A percentile compares a stretch with the other conserved stretches of the same genome.
Conservation (phyloP, 192 early-diverging fungal species). For the Umbelopsis sp. region DNA sequence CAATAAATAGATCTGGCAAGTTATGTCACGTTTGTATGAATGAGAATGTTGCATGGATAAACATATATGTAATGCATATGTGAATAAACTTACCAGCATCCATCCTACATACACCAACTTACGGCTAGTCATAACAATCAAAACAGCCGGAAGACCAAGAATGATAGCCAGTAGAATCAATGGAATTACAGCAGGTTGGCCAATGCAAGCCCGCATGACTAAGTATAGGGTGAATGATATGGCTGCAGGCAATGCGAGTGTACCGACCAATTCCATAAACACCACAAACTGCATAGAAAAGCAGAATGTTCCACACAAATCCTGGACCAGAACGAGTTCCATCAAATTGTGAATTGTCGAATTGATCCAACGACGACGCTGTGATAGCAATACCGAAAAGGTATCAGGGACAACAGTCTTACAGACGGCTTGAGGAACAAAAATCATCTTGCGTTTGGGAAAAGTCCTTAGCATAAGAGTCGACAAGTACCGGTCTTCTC, state of each 20-base stretch:
- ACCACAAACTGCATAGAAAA: slow-evolving; percentile 97
- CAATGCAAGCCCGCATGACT: slow-evolving; percentile 64
- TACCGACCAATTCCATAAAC: slow-evolving; percentile 93
- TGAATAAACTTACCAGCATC: slow-evolving; percentile 62
- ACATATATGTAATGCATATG: slow-evolving; percentile 50
- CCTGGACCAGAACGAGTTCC: slow-evolving; percentile 79
- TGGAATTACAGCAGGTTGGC: slow-evolving; percentile 56
- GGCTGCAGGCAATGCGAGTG: slow-evolving; percentile 90
- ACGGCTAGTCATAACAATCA: slow-evolving; percentile 81
- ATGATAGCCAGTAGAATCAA: slow-evolving; percentile 69
- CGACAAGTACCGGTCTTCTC: slow-evolving; percentile 93
- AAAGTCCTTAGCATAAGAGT: slow-evolving; percentile 95
- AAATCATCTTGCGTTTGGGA: slow-evolving; percentile 94
- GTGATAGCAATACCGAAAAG: slow-evolving; percentile 81
- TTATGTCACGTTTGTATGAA: slow-evolving; percentile 42
- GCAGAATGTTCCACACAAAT: slow-evolving; percentile 89
- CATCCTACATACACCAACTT: slow-evolving; percentile 79
- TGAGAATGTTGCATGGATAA: not conserved
- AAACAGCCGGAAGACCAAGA: slow-evolving; percentile 73
- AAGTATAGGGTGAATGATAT: slow-evolving; percentile 87
- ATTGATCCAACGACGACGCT: slow-evolving; percentile 95
- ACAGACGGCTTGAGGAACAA: slow-evolving; percentile 90
- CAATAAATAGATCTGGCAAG: slow-evolving; percentile 49
- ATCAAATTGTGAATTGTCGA: slow-evolving; percentile 90
- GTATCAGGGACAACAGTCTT: slow-evolving; percentile 89